Conservation (phyloP, 179 eudicot species). For the Heliamphora pulchella region DNA sequence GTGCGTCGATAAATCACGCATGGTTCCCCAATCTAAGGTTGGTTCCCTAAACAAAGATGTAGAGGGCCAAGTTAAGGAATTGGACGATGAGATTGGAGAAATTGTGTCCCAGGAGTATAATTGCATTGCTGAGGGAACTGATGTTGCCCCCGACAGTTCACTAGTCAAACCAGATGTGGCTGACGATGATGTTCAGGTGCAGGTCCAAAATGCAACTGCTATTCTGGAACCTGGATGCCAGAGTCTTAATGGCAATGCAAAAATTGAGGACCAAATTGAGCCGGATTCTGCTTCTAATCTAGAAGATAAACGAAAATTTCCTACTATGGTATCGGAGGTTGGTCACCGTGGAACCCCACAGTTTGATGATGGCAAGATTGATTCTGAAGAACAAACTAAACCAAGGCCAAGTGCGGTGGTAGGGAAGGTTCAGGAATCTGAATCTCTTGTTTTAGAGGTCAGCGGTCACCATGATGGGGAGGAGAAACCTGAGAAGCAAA, state of each 20-base stretch:
- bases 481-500: constrained; percentile 16
- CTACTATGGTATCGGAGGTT: background rate
- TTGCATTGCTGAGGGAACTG: constrained; percentile 10
- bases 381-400: constrained; percentile 7
- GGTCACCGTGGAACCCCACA: background rate
- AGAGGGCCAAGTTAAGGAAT: constrained; percentile 19
- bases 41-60: background rate
- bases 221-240: constrained; percentile 6
- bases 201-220: background rate
- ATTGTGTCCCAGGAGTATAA: background rate
- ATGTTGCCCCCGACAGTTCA: background rate
- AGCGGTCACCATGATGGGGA: constrained; percentile 14
- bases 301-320: constrained; percentile 21
- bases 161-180: background rate
- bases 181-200: constrained; percentile 3
- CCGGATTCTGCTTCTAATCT: constrained; percentile 16
- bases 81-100: constrained; percentile 20
- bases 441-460: constrained; percentile 10
- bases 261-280: constrained; percentile 14
- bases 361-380: constrained; percentile 18
- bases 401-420: background rate
- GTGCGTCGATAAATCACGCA: background rate
- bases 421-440: background rate
- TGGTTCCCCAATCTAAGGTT: background rate
- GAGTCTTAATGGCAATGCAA: constrained; percentile 15